Base-by-base conservation (phyloP, 768 basidiomycete species). In the Serendipita vermifera region DNA sequence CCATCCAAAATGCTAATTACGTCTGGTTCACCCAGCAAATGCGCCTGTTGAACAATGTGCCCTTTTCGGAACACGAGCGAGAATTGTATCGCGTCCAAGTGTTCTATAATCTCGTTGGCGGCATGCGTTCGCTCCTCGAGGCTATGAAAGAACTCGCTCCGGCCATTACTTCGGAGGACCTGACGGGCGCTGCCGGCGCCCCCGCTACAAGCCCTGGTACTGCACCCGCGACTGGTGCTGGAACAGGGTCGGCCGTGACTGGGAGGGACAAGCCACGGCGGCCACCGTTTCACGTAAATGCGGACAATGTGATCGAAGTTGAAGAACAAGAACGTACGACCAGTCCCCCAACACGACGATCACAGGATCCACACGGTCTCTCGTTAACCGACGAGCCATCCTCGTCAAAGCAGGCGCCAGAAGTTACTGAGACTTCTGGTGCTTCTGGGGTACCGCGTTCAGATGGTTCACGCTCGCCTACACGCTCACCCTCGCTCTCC, bases 41-140 rank as follows among this genome's bases (percentile, higher is more conserved):
- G 73, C 60, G 71, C 38, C 62, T 73, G 29, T 72, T 75, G 29
- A 71, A 75, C 59, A 65, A 71, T 33, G 63, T 68, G 32, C 66
- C 69, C 1, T 75, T 73, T 61, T 66, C 65, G 6, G 57, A 63
- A 0, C 55, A 62, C 24, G 74, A 75, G 57, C 59, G 68, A 15
- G 74, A 75, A 58, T 62, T 63, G n/a, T 73, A 70, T 54, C 67
- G 71, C 0, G 72, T 72, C 58, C 67, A 73, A 36, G 69, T 72
- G 38, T 75, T 72, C 57, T 64, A 64, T 32, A 75, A 75, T 61
- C 62, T 75, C 17, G 66, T 71, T 40, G 67, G 70, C 26, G 73
- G 70, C 1, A 70, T 75, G 67, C 61, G 66, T 4, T 46, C 62
- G 2, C 68, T 70, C 43, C 64, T 73, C 54, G 65, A 69, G 38